Evolutionary conservation across 1,284 basidiomycete species (phyloP), one percentile per base, ranked within the genome.

Genomic region (Leccinum fallax): DNA sequence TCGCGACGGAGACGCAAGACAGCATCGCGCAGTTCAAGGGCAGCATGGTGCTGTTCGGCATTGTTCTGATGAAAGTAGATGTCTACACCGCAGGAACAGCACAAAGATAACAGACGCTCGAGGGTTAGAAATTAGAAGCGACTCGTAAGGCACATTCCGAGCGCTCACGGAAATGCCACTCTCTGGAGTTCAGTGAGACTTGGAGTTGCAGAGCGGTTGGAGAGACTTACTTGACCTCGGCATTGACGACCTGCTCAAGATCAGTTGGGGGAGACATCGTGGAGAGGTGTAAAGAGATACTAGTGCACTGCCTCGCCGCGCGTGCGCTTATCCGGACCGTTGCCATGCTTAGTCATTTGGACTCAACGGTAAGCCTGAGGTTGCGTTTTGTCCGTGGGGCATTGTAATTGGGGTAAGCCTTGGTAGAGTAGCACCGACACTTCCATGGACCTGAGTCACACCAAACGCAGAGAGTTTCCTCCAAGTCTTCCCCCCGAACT

Each of bases 11-110:
- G 78, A 11, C 85, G 80, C 46, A 92, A 77, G 8, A 92, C 85
- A 3, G 89, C 85, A 68, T 92, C 88, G 0, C 88, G 81, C 36
- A 92, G 78, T 51, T 85, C 81, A 2, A 90, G 79, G 0, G 89
- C 89, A 24, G 83, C 86, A 51, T 83, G 80, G 58, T 87, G 85
- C 64, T 90, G 83, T 10, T 79, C 79, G 0, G 80, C 76, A 68
- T 90, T 90, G 32, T 81, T 78, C 74, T 90, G 89, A 65, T 85
- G 84, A 72, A 91, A 92, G 74, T 92, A 91, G 38, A 92, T 91
- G 69, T 92, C 88, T 90, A 64, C 3, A 28, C 13, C 30, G 16
- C 21, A 48, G 43, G 43, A 46, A 46, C n/a, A 34, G 34, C 5
- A 2, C 24, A 30, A 53, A 4, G 51, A n/a, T 5, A 10, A 43